phyloP scores from a whole-genome alignment of 352 stramenopile genomes.

The Chrysophaeum taylorii region DNA sequence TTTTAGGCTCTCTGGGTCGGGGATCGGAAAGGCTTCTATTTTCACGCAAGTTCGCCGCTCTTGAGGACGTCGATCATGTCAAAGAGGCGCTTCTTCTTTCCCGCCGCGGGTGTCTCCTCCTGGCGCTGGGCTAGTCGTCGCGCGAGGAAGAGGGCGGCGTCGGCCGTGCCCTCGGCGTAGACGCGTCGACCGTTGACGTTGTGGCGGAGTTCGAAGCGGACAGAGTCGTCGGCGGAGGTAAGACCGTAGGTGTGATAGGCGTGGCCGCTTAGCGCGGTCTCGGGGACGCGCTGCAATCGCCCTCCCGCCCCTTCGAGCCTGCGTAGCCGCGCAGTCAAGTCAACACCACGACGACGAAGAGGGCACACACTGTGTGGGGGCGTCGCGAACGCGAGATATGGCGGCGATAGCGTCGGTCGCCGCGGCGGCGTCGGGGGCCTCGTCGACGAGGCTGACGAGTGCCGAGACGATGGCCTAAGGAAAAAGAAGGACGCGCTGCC shows the following conservation, averaged over 20 bases:
- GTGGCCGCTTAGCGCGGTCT: constrained; percentile 55
- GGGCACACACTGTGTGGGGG: constrained; percentile 2
- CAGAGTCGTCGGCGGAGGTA: constrained; percentile 55
- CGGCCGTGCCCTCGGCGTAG: constrained; percentile 70
- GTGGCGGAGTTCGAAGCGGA: constrained; percentile 69
- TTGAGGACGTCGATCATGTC: constrained; percentile 73
- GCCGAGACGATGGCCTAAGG: constrained; percentile 59
- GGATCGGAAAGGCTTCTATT: too few relatives aligned
- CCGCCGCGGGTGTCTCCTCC: too few relatives aligned
- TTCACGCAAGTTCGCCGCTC: too few relatives aligned
- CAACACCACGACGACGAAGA: constrained; percentile 49
- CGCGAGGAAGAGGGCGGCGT: constrained; percentile 65
- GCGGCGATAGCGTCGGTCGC: constrained; percentile 39
- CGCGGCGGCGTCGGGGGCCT: too few relatives aligned
- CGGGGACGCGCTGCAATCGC: constrained; percentile 56
- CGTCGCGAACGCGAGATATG: not conserved
- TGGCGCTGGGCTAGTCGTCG: constrained; percentile 35
- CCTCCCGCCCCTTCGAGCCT: constrained; percentile 50
- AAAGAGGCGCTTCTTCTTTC: constrained; percentile 52
- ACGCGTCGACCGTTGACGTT: constrained; percentile 67
- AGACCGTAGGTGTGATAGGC: constrained; percentile 76
- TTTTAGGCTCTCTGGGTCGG: too few relatives aligned
- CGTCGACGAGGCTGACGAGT: constrained; percentile 38
- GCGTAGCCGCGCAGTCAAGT: too few relatives aligned
- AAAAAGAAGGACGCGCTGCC: too few relatives aligned